Evolutionary conservation across 2,329 filamentous ascomycete species (phyloP), one percentile per base, ranked within the genome.

Genomic region (Aureobasidium sp.): DNA sequence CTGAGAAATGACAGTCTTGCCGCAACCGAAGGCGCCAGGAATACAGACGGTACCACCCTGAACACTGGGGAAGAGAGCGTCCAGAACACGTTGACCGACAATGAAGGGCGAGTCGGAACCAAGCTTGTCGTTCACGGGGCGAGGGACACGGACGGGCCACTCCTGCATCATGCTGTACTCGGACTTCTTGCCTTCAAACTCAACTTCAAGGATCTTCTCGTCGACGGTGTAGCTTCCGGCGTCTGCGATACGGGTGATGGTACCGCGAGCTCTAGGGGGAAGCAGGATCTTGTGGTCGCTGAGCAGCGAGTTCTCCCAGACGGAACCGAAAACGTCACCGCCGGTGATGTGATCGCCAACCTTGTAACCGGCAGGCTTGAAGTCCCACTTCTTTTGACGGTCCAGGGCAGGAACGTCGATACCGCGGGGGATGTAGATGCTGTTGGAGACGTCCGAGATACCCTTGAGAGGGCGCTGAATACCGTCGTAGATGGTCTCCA

Each of bases 401-500:
- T 96, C 86, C 67, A 98, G 81, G 40, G 90, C 85, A 49, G 91
- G 89, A 29, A 90, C 81, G 54, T 87, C 74, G 67, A 98, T 91
- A 71, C 93, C 93, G 63, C 93, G 88, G 65, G 93, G 93, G 60
- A 98, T 98, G 73, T 98, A 98, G 72, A 98, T 98, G 72, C 88
- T 90, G 66, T 89, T 77, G 49, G 90, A 83, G 44, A 80, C 73
- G 35, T 85, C 76, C 62, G 88, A 78, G 65, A 98, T 98, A 61
- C 81, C 84, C 73, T 85, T 85, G 63, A 98, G 84, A 47, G 93
- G 93, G 68, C 93, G 85, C 73, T 98, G 93, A 66, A 98, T 98
- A 76, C 93, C 93, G 71, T 98, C 93, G 79, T 97, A 98, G 71
- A 98, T 98, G 62, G 93, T 96, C 75, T 97, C 91, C 81, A 98